phyloP scores from a whole-genome alignment of 208 protist genomes.

The Trypanosoma cruzi region DNA sequence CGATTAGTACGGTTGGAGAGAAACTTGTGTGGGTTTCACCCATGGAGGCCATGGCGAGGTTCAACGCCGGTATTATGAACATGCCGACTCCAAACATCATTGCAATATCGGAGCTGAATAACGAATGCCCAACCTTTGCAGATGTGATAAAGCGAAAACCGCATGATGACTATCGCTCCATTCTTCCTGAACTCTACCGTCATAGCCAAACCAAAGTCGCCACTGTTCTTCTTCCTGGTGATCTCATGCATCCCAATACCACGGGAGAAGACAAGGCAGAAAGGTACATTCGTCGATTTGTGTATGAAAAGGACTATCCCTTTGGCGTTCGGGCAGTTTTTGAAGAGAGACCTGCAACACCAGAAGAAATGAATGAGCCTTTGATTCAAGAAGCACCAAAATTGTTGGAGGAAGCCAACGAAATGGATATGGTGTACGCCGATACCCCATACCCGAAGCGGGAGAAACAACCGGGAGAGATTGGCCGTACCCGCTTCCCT shows the following conservation, averaged over 20 bases:
- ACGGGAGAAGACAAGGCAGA: constrained; percentile 61
- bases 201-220: constrained; percentile 75
- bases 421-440: constrained; percentile 81
- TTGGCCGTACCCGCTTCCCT: constrained; percentile 52
- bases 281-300: constrained; percentile 77
- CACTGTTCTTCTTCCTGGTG: constrained; percentile 83
- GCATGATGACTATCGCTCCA: constrained; percentile 36
- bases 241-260: constrained; percentile 67
- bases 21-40: constrained; percentile 89
- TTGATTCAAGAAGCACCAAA: constrained; percentile 56
- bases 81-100: constrained; percentile 90
- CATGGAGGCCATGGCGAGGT: constrained; percentile 89
- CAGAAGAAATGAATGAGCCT: constrained; percentile 38
- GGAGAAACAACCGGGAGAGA: constrained; percentile 32
- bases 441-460: constrained; percentile 65
- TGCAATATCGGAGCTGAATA: constrained; percentile 78
- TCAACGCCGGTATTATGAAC: constrained; percentile 91
- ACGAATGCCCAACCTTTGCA: constrained; percentile 80
- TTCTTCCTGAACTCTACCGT: constrained; percentile 71
- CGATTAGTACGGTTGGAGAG: constrained; percentile 71
- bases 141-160: constrained; percentile 66
- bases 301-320: constrained; percentile 86
- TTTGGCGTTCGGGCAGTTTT: constrained; percentile 87
- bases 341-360: constrained; percentile 68
- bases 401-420: constrained; percentile 82